A percentile compares a stretch with the other conserved stretches of the same genome.
phyloP scores from a whole-genome alignment of 108 stramenopile genomes.

The Cyclotella kingstonii region DNA sequence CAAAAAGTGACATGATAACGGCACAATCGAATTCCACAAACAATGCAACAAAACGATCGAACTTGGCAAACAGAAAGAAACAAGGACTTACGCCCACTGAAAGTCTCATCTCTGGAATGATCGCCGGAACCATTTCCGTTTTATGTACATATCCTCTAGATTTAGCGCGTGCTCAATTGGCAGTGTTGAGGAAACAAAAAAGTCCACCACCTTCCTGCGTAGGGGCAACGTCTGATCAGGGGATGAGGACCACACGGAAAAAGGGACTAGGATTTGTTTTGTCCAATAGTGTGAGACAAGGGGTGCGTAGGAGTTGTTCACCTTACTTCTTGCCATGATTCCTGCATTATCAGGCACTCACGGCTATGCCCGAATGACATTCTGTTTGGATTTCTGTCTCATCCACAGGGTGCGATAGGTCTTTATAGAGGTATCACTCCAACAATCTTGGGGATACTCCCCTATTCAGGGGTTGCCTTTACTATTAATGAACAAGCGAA shows the following conservation, averaged over 20 bases:
- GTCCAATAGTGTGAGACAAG: constrained; percentile 10
- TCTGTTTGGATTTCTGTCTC: background rate
- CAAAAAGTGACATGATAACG: constrained; percentile 15
- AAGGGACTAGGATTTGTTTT: constrained; percentile 28
- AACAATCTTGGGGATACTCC: constrained; percentile 92
- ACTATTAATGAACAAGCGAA: constrained; percentile 92
- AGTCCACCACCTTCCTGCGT: constrained; percentile 2
- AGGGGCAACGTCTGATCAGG: background rate
- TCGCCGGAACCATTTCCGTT: constrained; percentile 88
- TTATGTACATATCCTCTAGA: constrained; percentile 94
- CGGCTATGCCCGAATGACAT: background rate
- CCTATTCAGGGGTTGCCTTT: constrained; percentile 95
- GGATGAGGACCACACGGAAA: background rate
- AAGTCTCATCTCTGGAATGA: constrained; percentile 76
- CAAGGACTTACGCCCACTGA: constrained; percentile 81
- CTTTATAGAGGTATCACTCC: constrained; percentile 90
- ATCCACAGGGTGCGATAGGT: constrained; percentile 46
- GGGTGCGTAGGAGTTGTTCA: constrained; percentile 8
- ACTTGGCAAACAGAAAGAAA: constrained; percentile 7
- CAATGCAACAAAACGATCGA: constrained; percentile 1
- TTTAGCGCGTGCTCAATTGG: constrained; percentile 92
- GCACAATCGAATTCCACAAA: background rate
- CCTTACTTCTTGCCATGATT: background rate
- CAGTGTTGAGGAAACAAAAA: constrained; percentile 71
- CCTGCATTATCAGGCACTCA: background rate